phyloP scores from a whole-genome alignment of 2,329 filamentous ascomycete species.

The Cladobotryum protrusum region DNA sequence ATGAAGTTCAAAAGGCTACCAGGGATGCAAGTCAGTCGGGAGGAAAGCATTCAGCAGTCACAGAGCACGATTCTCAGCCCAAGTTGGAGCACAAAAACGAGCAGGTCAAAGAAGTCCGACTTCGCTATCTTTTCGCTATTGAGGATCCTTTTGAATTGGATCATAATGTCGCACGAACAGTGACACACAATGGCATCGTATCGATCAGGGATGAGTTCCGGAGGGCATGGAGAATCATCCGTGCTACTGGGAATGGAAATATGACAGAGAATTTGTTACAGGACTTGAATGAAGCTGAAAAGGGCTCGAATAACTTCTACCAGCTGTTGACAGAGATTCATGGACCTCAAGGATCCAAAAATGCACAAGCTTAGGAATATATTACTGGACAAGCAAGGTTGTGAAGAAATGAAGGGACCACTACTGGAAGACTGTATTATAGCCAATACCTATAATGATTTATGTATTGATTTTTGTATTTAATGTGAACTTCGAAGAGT shows the following conservation, averaged over 20 bases:
- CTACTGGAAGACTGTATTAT: too few relatives aligned
- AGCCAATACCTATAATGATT: too few relatives aligned
- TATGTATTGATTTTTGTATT: too few relatives aligned
- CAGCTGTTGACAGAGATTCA: slow-evolving; percentile 30
- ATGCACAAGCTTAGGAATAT: background rate
- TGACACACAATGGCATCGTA: slow-evolving; percentile 75
- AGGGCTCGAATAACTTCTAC: slow-evolving; percentile 19
- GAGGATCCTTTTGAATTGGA: slow-evolving; percentile 87
- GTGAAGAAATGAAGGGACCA: too few relatives aligned
- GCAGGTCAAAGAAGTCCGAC: slow-evolving; percentile 62
- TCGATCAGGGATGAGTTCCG: slow-evolving; percentile 80
- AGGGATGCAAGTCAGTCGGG: background rate
- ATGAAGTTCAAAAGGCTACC: slow-evolving; percentile 39
- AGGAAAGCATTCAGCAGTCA: background rate
- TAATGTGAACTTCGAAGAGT: too few relatives aligned
- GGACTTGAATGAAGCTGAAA: slow-evolving; percentile 35
- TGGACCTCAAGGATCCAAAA: slow-evolving; percentile 15
- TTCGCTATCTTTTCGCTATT: slow-evolving; percentile 80
- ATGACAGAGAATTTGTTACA: slow-evolving; percentile 46
- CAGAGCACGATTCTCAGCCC: slow-evolving; percentile 8
- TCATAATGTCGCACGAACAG: slow-evolving; percentile 83
- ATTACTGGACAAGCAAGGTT: background rate
- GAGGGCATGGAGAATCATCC: slow-evolving; percentile 68
- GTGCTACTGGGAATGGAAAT: slow-evolving; percentile 38
- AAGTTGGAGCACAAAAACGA: slow-evolving; percentile 23